These are phyloP conservation scores for Apiospora arundinis DNA, from an alignment of 2,329 filamentous ascomycete species.

Conservation along the genomic window DNA sequence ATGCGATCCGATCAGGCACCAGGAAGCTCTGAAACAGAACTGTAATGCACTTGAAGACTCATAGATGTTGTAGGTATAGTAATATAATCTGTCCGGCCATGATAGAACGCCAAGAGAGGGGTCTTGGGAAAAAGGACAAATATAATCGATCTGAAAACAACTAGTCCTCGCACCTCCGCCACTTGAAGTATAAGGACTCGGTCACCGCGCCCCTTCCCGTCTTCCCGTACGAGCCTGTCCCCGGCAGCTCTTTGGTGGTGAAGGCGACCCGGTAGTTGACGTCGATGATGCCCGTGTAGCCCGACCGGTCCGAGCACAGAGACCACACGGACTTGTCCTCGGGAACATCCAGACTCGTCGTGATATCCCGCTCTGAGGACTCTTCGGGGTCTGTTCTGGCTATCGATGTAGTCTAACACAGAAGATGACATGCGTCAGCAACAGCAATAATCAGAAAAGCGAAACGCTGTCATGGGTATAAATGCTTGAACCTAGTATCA, in stretches of 20 bases:
- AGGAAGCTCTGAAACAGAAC: too few species aligned
- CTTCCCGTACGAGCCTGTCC: neutral
- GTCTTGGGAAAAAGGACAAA: too few species aligned
- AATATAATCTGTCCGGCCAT: too few species aligned
- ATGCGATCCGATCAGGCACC: too few species aligned
- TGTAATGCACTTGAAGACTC: too few species aligned
- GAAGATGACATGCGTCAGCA: neutral
- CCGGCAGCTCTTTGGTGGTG: neutral
- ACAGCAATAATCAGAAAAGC: neutral
- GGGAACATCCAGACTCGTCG: neutral
- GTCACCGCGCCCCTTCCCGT: neutral
- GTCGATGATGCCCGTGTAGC: neutral
- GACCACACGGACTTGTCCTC: conserved; percentile 2
- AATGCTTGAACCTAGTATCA: too few species aligned
- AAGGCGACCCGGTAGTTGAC: neutral
- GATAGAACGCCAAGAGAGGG: too few species aligned
- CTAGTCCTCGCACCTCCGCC: neutral
- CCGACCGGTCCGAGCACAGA: conserved; percentile 6
- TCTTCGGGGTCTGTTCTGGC: neutral
- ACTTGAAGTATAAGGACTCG: neutral
- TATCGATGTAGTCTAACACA: neutral
- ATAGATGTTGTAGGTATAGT: too few species aligned
- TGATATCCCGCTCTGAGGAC: neutral
- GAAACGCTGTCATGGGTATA: too few species aligned
- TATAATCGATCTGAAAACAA: neutral